Percentiles rank a stretch among this genome's conserved stretches.
Evolutionary conservation across 495 filamentous ascomycete species (phyloP).

Genomic region (Apiosordaria backusii): DNA sequence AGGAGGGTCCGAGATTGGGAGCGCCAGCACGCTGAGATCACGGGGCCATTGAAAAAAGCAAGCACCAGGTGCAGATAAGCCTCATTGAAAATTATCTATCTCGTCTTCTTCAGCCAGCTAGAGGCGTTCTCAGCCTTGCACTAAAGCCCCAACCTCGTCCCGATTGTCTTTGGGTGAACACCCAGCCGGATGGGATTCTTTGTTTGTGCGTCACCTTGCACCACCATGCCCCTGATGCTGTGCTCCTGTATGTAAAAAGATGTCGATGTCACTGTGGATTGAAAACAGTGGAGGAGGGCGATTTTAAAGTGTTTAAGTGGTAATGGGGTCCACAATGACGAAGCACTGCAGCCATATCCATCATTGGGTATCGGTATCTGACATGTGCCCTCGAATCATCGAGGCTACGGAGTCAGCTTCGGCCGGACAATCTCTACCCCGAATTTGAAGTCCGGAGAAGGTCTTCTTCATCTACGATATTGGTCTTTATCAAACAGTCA

Average conservation of each 20-base stretch:
- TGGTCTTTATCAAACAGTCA: neutral
- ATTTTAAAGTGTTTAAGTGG: neutral
- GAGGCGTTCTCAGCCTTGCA: neutral
- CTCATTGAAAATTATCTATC: neutral
- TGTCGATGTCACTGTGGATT: conserved; percentile 3
- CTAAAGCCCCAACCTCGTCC: neutral
- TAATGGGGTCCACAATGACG: conserved; percentile 1
- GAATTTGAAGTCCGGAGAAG: neutral
- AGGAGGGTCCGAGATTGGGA: neutral
- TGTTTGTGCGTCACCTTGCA: neutral
- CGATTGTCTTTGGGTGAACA: neutral
- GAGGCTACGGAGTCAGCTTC: neutral
- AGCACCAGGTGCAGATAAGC: neutral
- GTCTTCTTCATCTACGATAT: neutral
- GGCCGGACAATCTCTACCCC: neutral
- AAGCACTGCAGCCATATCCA: neutral
- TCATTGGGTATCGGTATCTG: neutral
- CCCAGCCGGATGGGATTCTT: neutral
- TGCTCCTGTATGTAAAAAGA: neutral
- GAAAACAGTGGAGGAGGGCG: neutral
- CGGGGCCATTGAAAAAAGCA: neutral
- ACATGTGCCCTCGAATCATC: neutral
- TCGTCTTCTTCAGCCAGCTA: neutral
- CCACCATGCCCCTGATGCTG: neutral
- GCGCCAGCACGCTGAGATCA: neutral